These are phyloP conservation scores for Sporothrix globosa DNA, from an alignment of 2,329 filamentous ascomycete species.

Conservation along the genomic window DNA sequence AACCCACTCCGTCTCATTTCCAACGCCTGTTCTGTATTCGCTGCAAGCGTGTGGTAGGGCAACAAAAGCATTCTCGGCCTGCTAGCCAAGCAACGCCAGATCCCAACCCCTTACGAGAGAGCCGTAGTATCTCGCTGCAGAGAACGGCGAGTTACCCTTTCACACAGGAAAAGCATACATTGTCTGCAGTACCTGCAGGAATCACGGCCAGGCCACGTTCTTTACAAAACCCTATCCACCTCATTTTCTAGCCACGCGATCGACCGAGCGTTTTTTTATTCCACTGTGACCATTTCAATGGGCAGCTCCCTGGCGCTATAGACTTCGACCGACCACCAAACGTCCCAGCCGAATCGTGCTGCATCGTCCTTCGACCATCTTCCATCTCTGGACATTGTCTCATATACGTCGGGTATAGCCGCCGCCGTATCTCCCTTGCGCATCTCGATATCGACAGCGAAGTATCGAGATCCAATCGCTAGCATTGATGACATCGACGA, in stretches of 20 bases:
- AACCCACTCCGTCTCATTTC: conserved; percentile 6
- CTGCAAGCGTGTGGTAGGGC: neutral
- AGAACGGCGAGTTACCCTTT: neutral
- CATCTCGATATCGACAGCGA: conserved; percentile 13
- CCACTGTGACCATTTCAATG: neutral
- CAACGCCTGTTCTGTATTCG: neutral
- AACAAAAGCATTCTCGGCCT: neutral
- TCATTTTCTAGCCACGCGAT: conserved; percentile 14
- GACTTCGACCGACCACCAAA: conserved; percentile 9
- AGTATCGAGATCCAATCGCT: neutral
- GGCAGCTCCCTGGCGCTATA: conserved; percentile 7
- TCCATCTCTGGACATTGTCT: conserved; percentile 9
- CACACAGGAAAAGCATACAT: neutral
- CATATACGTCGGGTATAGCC: neutral
- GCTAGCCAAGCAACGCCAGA: neutral
- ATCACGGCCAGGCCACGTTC: conserved; percentile 14
- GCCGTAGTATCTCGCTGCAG: conserved; percentile 8
- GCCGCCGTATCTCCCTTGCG: conserved; percentile 5
- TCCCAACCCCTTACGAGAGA: neutral
- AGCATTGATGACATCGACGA: neutral
- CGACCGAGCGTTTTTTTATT: neutral
- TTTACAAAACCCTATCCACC: neutral
- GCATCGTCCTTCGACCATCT: neutral
- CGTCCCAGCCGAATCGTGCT: neutral
- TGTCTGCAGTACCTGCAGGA: neutral